These are phyloP conservation scores for Fraxinus platypoda DNA, from an alignment of 305 asterid genomes.

Conservation along the genomic window DNA sequence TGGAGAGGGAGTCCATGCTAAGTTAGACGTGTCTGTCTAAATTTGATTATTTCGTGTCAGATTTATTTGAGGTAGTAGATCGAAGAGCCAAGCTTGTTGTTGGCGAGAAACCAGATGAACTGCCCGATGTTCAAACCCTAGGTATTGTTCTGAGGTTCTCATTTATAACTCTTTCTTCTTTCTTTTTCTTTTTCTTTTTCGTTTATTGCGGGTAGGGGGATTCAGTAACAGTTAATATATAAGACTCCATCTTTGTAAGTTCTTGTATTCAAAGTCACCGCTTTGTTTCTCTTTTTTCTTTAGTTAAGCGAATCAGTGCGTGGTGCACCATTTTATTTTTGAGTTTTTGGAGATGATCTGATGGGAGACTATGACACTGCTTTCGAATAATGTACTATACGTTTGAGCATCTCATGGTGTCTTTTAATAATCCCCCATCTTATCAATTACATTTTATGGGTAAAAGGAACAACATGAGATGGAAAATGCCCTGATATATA, in stretches of 20 bases:
- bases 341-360: neutral
- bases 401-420: neutral
- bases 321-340: neutral
- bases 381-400: neutral
- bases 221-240: neutral
- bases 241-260: neutral
- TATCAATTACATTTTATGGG: neutral
- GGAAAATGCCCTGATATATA: neutral
- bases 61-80: constrained; percentile 94
- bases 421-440: neutral
- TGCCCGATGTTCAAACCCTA: constrained; percentile 42
- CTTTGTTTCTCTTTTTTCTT: neutral
- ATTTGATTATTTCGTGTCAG: constrained; percentile 38
- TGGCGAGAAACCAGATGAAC: constrained; percentile 78
- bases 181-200: constrained; percentile 2
- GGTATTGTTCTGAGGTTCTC: constrained; percentile 42
- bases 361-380: neutral
- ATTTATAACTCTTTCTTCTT: neutral
- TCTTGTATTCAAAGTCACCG: neutral
- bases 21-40: neutral
- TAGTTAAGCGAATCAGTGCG: neutral
- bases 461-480: neutral
- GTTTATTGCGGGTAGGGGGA: neutral
- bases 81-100: constrained; percentile 91
- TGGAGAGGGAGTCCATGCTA: neutral